Evolutionary conservation across 2,329 filamentous ascomycete genomes (phyloP).

Genomic region (Ophiostoma sp.): DNA sequence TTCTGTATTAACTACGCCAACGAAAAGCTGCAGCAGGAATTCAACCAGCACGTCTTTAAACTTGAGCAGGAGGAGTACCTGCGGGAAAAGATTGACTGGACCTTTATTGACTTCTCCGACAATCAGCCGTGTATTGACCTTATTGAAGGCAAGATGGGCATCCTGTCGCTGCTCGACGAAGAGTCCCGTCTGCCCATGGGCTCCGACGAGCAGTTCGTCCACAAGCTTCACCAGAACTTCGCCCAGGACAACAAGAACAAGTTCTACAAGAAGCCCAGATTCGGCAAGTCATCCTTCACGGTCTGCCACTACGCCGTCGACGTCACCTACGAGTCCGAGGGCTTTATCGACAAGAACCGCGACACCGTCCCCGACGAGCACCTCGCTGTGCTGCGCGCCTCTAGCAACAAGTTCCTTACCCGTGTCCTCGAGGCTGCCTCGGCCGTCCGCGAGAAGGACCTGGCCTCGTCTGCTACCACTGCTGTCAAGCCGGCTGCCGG

Average conservation of each 20-base stretch:
- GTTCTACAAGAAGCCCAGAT: conserved; percentile 98
- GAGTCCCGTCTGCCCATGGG: conserved; percentile 97
- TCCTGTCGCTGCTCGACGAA: conserved; percentile 89
- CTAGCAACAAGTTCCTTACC: conserved; percentile 80
- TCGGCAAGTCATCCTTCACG: conserved; percentile 95
- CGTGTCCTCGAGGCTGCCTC: conserved; percentile 84
- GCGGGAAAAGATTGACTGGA: conserved; percentile 96
- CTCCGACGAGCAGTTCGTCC: conserved; percentile 94
- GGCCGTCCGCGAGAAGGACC: conserved; percentile 85
- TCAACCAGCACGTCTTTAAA: conserved; percentile 99
- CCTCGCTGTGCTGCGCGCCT: conserved; percentile 85
- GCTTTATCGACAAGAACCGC: conserved; percentile 99
- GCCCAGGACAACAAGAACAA: conserved; percentile 84
- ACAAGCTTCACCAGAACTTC: conserved; percentile 93
- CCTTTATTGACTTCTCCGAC: conserved; percentile 98
- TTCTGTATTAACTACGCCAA: conserved; percentile 99
- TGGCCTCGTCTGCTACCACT: conserved; percentile 61
- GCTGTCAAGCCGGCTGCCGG: conserved; percentile 79
- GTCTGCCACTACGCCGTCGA: conserved; percentile 98
- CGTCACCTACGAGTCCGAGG: conserved; percentile 97
- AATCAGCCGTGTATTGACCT: conserved; percentile 99
- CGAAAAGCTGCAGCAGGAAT: conserved; percentile 98
- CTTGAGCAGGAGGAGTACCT: conserved; percentile 98
- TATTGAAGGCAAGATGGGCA: conserved; percentile 94
- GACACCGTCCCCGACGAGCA: conserved; percentile 98